These are phyloP conservation scores for Litchi chinensis DNA, from an alignment of 345 rosid genomes.

Conservation along the genomic window DNA sequence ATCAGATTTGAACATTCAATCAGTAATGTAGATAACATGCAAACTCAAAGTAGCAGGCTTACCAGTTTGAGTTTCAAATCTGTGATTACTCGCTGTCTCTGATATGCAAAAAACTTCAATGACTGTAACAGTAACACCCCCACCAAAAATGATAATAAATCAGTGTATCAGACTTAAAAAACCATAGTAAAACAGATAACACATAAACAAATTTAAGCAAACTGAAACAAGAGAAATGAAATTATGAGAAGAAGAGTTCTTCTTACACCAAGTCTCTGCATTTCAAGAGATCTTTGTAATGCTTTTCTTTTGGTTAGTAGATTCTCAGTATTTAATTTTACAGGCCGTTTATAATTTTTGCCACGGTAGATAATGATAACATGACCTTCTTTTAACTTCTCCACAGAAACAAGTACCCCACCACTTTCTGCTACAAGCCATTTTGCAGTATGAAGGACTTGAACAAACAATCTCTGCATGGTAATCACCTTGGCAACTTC, in stretches of 20 bases:
- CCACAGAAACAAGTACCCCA: constrained; percentile 72
- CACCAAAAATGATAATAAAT: constrained; percentile 8
- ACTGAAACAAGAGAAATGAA: not conserved
- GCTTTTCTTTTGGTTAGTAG: constrained; percentile 79
- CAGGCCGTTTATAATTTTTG: constrained; percentile 76
- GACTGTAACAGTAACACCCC: constrained; percentile 48
- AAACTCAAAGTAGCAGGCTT: constrained; percentile 20
- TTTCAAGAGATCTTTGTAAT: constrained; percentile 60
- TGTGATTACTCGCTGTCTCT: constrained; percentile 47
- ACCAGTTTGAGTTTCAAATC: constrained; percentile 61
- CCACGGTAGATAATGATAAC: constrained; percentile 82
- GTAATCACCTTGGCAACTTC: constrained; percentile 83
- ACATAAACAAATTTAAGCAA: not conserved
- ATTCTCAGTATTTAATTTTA: constrained; percentile 48
- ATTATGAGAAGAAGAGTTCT: not conserved
- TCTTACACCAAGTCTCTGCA: constrained; percentile 86
- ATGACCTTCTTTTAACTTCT: constrained; percentile 71
- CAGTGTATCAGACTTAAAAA: not conserved
- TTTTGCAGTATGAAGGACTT: constrained; percentile 65
- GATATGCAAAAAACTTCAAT: constrained; percentile 66
- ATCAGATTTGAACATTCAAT: not conserved
- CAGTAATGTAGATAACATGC: not conserved
- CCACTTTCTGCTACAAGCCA: constrained; percentile 78
- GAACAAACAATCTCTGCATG: constrained; percentile 60
- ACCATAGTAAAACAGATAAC: not conserved